Evolutionary conservation across 768 basidiomycete genomes (phyloP).

Genomic region (Mycena capillaripes): DNA sequence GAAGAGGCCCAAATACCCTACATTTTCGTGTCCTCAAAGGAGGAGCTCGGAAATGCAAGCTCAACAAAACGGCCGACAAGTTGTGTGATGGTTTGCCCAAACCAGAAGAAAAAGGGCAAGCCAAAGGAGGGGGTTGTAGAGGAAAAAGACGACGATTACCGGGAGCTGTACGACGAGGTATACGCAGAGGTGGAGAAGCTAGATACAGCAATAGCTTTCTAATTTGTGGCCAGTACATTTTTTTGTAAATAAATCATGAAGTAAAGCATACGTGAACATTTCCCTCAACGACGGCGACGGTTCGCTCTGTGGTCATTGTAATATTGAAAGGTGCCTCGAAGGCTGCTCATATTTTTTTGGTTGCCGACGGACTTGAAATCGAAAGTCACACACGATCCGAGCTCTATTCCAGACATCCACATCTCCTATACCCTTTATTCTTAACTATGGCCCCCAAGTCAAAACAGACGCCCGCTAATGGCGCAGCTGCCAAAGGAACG

Average conservation of each 20-base stretch:
- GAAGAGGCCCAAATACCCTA: conserved; percentile 96
- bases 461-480: conserved; percentile 62
- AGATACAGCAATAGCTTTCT: conserved; percentile 79
- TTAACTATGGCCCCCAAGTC: conserved; percentile 66
- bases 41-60: conserved; percentile 95
- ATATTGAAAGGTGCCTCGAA: no score
- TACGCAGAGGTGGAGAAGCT: conserved; percentile 87
- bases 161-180: conserved; percentile 89
- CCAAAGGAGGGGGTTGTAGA: conserved; percentile 71
- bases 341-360: no score
- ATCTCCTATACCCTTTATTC: conserved; percentile 38
- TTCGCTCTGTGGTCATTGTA: no score
- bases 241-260: neutral
- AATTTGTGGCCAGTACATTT: conserved; percentile 31
- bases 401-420: conserved; percentile 33
- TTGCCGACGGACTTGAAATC: no score
- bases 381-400: conserved; percentile 42
- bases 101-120: conserved; percentile 79
- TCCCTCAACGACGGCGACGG: no score
- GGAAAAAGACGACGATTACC: conserved; percentile 86
- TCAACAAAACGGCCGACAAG: conserved; percentile 98
- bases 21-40: conserved; percentile 91
- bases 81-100: conserved; percentile 94
- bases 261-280: no score
- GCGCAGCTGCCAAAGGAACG: conserved; percentile 56